These are phyloP conservation scores for Candida morakotiae DNA, from an alignment of 805 yeast genomes.

Conservation along the genomic window DNA sequence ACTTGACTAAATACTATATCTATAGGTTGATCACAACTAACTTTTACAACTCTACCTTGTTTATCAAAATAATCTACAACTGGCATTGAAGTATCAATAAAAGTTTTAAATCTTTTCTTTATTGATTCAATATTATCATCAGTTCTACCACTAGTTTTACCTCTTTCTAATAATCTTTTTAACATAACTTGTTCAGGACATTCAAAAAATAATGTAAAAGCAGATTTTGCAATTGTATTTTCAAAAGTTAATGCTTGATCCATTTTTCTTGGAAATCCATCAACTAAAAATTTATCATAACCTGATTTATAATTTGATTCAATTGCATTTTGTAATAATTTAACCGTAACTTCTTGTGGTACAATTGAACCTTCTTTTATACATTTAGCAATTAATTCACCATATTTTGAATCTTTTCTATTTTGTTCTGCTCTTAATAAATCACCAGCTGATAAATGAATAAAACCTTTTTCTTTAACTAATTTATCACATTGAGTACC, in stretches of 20 bases:
- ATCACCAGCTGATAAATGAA: constrained; percentile 95
- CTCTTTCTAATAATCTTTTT: constrained; percentile 79
- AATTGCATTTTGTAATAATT: constrained; percentile 78
- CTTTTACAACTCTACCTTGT: constrained; percentile 70
- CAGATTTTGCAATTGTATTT: constrained; percentile 64
- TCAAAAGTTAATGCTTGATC: constrained; percentile 96
- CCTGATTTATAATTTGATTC: constrained; percentile 46
- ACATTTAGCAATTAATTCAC: constrained; percentile 77
- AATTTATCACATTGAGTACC: constrained; percentile 93
- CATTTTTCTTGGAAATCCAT: constrained; percentile 98
- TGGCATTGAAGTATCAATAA: constrained; percentile 87
- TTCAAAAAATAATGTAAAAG: constrained; percentile 70
- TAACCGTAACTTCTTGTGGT: constrained; percentile 89
- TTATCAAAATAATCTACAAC: constrained; percentile 80
- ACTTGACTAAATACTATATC: constrained; percentile 74
- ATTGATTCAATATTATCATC: constrained; percentile 93
- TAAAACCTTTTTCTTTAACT: constrained; percentile 75
- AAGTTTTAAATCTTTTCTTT: constrained; percentile 82
- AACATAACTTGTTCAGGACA: constrained; percentile 85
- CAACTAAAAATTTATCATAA: constrained; percentile 68
- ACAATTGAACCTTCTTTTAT: constrained; percentile 89
- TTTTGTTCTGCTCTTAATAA: constrained; percentile 87
- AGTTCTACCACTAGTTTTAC: constrained; percentile 89
- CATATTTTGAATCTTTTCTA: constrained; percentile 77
- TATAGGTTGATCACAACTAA: constrained; percentile 75